Evolutionary conservation across 2,329 filamentous ascomycete species (phyloP), one percentile per base, ranked within the genome.

Genomic region (Pseudogymnoascus sp.): DNA sequence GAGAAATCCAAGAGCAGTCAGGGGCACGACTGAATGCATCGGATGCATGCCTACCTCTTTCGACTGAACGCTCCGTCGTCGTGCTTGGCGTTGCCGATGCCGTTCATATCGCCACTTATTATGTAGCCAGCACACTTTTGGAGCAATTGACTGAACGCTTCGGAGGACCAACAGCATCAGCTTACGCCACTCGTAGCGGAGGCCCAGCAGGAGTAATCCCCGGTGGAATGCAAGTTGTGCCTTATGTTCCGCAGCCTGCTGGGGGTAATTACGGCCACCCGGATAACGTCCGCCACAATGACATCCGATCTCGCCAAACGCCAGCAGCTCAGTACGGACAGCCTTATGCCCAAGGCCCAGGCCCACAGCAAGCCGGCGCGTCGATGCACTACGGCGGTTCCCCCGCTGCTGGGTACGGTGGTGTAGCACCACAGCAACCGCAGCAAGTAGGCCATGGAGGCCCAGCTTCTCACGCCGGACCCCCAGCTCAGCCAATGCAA

Each of bases 201-300:
- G 93, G 91, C 61, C 93, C 95, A 61, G 92, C 93, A 65, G 93
- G 93, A 62, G 92, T 93, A 36, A 92, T 98, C 14, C 95, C 95
- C 21, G 95, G 95, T 66, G 95, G 95, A 67, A 96, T 99, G 92
- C 95, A 98, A 77, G 95, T 99, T 61, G 92, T 98, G n/a, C 95
- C 95, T 5, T 99, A 99, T 75, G 90, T 92, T 64, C 95, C 95
- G 61, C 93, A 97, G 76, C 90, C 93, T 28, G 91, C 92, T 64
- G 91, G 92, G 65, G 95, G 95, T 69, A 93, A 93, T 76, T 98
- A 93, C 75, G 93, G 93, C 64, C 90, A 93, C 72, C 88, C 92
- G 51, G 93, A 98, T 68, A 91, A 90, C 75, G 96, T 85, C 75
- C 87, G 91, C 68, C 86, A 90, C 69, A 88, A 90, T 68, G 86